phyloP scores from a whole-genome alignment of 768 basidiomycete genomes.

The Russula sp. region DNA sequence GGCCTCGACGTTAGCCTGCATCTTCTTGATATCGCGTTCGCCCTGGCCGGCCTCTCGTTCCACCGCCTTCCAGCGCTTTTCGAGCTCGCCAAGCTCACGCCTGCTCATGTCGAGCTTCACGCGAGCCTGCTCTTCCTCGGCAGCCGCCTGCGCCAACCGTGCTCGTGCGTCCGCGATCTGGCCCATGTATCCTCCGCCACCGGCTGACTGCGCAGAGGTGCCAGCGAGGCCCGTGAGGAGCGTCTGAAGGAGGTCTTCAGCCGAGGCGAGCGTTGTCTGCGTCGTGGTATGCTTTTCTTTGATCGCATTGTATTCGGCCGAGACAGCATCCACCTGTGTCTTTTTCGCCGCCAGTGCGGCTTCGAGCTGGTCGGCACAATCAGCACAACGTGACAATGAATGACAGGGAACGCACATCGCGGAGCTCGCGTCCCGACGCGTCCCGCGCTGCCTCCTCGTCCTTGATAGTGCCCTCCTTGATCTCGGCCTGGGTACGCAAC shows the following conservation, averaged over 20 bases:
- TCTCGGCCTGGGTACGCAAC: slow-evolving; percentile 76
- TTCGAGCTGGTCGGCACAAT: slow-evolving; percentile 41
- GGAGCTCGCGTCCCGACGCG: slow-evolving; percentile 45
- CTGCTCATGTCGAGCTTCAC: slow-evolving; percentile 69
- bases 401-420: slow-evolving; percentile 41
- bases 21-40: slow-evolving; percentile 54
- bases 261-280: slow-evolving; percentile 53
- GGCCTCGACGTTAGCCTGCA: slow-evolving; percentile 51
- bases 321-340: slow-evolving; percentile 47
- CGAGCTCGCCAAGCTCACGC: slow-evolving; percentile 71
- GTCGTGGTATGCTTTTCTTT: slow-evolving; percentile 63
- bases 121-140: slow-evolving; percentile 79
- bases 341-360: slow-evolving; percentile 52
- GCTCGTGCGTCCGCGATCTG: slow-evolving; percentile 84
- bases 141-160: slow-evolving; percentile 62
- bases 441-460: slow-evolving; percentile 67
- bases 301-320: slow-evolving; percentile 47
- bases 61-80: slow-evolving; percentile 73
- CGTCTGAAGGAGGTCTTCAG: slow-evolving; percentile 92
- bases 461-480: slow-evolving; percentile 63
- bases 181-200: slow-evolving; percentile 87
- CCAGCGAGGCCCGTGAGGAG: slow-evolving; percentile 85
- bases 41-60: slow-evolving; percentile 79
- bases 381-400: neutral
- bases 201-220: slow-evolving; percentile 51